Base-by-base conservation (phyloP, 176 grass and related monocot genomes). In the Phoenix roebelenii region DNA sequence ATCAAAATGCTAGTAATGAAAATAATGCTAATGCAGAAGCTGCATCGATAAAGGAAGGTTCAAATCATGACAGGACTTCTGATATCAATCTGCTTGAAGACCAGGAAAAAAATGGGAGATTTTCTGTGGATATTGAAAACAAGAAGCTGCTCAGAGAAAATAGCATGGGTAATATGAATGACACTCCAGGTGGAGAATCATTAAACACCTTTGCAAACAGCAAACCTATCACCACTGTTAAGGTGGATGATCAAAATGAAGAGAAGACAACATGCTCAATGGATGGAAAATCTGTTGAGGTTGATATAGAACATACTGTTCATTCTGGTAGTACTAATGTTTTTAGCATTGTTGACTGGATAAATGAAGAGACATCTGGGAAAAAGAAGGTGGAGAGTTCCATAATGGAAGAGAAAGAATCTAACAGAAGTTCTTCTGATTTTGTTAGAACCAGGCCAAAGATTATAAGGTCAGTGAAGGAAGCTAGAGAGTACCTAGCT, bases 401-500 rank as follows among this genome's bases (percentile, higher is more conserved):
- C 18, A n/a, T 28, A 0, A 1, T 17, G 28, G 28, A 63, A 63
- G 16, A 73, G 25, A 63, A 28, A 23, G 44, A n/a, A 63, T 55
- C 18, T 35, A 35, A 5, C 55, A 63, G 59, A 16, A 73, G 26
- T 18, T 63, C 70, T 54, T 48, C 51, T 49, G 28, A 24, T 30
- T 51, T 24, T 39, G 12, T 35, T 29, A 55, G 15, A 56, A 24
- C 17, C 50, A 73, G 54, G 29, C 70, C 70, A 48, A 73, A 23
- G 49, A 63, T 73, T 17, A 73, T 73, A 55, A 73, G 23, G 19
- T 73, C 70, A 23, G 70, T 73, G 17, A 22, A 55, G 25, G 59
- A 73, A 73, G 70, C 70, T 22, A 63, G 26, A 59, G 59, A 73
- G 44, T 73, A 25, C 51, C 59, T 73, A 63, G 51, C 59, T 12